Evolutionary conservation across 257 asterid species (phyloP).

Genomic region (Marsdenia floribunda): DNA sequence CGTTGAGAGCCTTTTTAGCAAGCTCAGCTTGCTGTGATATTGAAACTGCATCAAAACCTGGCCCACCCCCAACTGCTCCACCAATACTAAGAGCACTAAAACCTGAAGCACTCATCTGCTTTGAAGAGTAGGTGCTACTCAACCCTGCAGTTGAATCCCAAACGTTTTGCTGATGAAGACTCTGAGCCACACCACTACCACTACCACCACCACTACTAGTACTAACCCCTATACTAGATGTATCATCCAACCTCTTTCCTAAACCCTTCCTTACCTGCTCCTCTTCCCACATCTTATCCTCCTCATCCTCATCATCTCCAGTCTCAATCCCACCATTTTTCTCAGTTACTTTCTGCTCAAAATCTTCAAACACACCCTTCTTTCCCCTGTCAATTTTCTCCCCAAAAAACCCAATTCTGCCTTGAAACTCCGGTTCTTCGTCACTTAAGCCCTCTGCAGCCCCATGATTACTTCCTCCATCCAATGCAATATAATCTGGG

Average conservation of each 20-base stretch:
- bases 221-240: slow-evolving; percentile 40
- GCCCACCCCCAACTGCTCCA: slow-evolving; percentile 44
- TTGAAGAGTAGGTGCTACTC: slow-evolving; percentile 36
- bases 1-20: slow-evolving; percentile 66
- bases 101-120: slow-evolving; percentile 27
- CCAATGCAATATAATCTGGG: slow-evolving; percentile 76
- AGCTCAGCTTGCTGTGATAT: slow-evolving; percentile 74
- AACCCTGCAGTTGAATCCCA: slow-evolving; percentile 34
- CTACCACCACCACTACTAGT: slow-evolving; percentile 25
- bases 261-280: slow-evolving; percentile 93
- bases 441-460: slow-evolving; percentile 94
- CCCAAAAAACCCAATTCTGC: slow-evolving; percentile 85
- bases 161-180: slow-evolving; percentile 35
- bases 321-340: slow-evolving; percentile 39
- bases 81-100: slow-evolving; percentile 39
- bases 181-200: slow-evolving; percentile 31
- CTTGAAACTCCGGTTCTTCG: slow-evolving; percentile 84
- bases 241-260: slow-evolving; percentile 85
- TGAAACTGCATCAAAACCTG: slow-evolving; percentile 47
- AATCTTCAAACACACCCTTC: slow-evolving; percentile 85
- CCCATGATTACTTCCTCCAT: slow-evolving; percentile 96
- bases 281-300: slow-evolving; percentile 96
- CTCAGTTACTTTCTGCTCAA: slow-evolving; percentile 49
- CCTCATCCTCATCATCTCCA: slow-evolving; percentile 63
- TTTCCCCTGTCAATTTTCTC: slow-evolving; percentile 54